Evolutionary conservation across 148 eudicot genomes (phyloP), one percentile per base, ranked within the genome.

Genomic region (Arctostaphylos glauca): DNA sequence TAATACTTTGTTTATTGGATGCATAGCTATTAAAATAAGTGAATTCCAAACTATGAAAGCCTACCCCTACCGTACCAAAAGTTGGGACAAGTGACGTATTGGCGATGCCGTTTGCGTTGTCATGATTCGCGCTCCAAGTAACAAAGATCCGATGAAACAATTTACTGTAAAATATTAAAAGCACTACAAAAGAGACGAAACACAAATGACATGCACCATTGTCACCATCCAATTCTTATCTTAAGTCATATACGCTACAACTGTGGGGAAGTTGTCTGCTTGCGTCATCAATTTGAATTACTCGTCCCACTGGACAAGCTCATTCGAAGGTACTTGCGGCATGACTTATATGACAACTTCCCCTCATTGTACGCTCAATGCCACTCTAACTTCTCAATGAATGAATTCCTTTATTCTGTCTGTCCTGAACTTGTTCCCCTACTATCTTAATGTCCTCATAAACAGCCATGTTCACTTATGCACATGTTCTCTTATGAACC

Each of bases 351-450:
- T 4, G 16, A 66, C 13, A 66, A 66, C 43, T 66, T 66, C 14
- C 12, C 14, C 71, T 23, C 71, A 66, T 25, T 66, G 43, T 25
- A 66, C 0, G 71, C 71, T 4, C 71, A 25, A 66, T 6, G 1
- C 71, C 23, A 66, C 71, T 10, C 15, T 52, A 66, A 25, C 43
- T 9, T 66, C 12, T 66, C 71, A 66, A 66, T 66, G 43, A 66
- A 43, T 25, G 71, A 43, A 66, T 66, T 66, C 71, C 71, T 66
- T 66, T 66, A 66, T 21, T 66, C 71, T 66, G 43, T 25, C 25
- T 66, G 23, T 23, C 71, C 41, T 66, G 71, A 66, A 25, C 71
- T 25, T 60, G 66, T 60, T 12, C 25, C 66, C 25, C 66, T 66
- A 10, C 10, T 4, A 2, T 10, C 71, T 25, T 25, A 25, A 66